phyloP scores from a whole-genome alignment of 2,329 filamentous ascomycete species.

The Beauveria sp. region DNA sequence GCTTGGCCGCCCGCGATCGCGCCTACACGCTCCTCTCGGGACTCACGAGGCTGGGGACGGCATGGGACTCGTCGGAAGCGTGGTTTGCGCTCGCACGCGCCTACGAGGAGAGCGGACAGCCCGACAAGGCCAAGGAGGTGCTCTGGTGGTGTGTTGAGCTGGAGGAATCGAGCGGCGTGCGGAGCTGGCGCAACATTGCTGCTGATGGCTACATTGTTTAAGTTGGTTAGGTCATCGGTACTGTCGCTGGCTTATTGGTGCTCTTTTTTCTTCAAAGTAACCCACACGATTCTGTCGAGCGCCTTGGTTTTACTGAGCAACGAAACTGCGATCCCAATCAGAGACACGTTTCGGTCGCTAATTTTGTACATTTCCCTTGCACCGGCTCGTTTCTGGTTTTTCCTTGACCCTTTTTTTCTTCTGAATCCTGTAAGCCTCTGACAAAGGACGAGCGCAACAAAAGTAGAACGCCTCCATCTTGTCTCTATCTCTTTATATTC shows the following conservation, averaged over 20 bases:
- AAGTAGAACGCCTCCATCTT: too few relatives aligned
- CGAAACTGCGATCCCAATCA: not conserved
- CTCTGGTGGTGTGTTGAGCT: slow-evolving; percentile 97
- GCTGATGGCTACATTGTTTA: slow-evolving; percentile 55
- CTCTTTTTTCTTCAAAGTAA: not conserved
- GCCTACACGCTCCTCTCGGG: slow-evolving; percentile 77
- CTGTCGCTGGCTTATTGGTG: not conserved
- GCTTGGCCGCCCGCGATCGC: slow-evolving; percentile 82
- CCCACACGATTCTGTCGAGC: not conserved
- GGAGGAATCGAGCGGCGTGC: slow-evolving; percentile 74
- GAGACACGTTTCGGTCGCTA: not conserved
- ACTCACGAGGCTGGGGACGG: slow-evolving; percentile 74
- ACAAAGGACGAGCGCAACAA: too few relatives aligned
- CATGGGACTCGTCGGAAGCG: slow-evolving; percentile 89
- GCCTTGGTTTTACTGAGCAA: not conserved
- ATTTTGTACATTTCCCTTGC: not conserved
- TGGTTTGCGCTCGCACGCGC: slow-evolving; percentile 85
- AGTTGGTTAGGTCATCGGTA: not conserved
- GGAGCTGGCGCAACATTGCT: slow-evolving; percentile 68
- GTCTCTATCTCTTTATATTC: too few relatives aligned
- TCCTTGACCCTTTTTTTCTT: not conserved
- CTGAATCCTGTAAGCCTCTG: too few relatives aligned
- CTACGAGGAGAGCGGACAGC: slow-evolving; percentile 79
- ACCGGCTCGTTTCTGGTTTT: not conserved
- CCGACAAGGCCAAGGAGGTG: slow-evolving; percentile 82